Base-by-base conservation (phyloP, 2,329 filamentous ascomycete species). In the Didymella pinodella region DNA sequence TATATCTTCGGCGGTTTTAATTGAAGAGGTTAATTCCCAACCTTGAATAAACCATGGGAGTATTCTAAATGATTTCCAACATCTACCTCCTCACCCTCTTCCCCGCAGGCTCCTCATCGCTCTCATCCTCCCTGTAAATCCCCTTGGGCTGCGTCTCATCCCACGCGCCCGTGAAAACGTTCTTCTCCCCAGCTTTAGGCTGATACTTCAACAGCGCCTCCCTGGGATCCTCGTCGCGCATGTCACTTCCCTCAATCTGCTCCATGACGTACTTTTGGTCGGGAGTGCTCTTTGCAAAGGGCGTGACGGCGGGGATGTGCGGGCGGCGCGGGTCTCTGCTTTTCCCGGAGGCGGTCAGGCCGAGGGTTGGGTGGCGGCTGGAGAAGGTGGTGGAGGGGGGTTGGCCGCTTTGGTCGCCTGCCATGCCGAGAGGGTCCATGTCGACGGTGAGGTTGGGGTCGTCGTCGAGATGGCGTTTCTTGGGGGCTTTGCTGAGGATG, bases 131-230 rank as follows among this genome's bases (percentile, higher is more conserved):
- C 7, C 91, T 90, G 80, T 96, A 99, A 65, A 97, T 90, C 26
- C 93, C 92, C 67, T 93, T 89, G 0, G 95, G 95, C 79, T 98
- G 94, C 36, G 93, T 98, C 68, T 90, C 85, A 73, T 90, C 90
- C 91, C 93, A 99, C 16, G 93, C 95, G 66, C 91, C 92, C 29
- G 95, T 99, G 73, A 98, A 99, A 69, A 97, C 85, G 0, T 93
- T 94, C 74, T 98, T 93, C 74, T 92, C 94, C 78, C 96, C 88
- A 12, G 93, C 93, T 74, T 96, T 89, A 54, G 96, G 92, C 36
- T 93, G 94, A 82, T 98, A 99, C 80, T 96, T 97, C 60, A 99
- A 80, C 72, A 99, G 80, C 45, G 95, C 95, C 78, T 97, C 95
- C 64, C 95, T 84, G 0, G 95, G 95, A 80, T 99, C 95, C 76